phyloP scores from a whole-genome alignment of 768 basidiomycete genomes.

The Cantharellus cinnabarinus region DNA sequence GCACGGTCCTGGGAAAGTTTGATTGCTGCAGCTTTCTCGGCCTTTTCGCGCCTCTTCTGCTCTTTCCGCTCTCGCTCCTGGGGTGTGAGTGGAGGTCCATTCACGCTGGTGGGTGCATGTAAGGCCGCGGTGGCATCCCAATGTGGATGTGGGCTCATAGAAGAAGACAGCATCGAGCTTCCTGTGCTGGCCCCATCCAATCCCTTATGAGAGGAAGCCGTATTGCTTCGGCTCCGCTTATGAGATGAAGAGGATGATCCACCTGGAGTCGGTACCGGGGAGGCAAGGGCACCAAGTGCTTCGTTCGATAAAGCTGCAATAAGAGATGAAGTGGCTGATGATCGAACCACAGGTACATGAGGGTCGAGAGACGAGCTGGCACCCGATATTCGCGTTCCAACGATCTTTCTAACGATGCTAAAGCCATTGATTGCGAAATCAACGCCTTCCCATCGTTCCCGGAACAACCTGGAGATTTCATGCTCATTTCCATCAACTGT shows the following conservation, averaged over 20 bases:
- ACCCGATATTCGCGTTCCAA: no score
- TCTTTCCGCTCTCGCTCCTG: neutral
- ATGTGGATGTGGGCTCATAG: neutral
- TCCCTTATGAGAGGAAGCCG: neutral
- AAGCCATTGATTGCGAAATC: neutral
- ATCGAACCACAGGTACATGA: neutral
- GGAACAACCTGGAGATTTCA: neutral
- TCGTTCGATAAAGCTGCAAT: neutral
- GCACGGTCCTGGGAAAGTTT: neutral
- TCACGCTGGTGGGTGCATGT: neutral
- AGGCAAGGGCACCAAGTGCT: neutral
- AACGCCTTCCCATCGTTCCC: neutral
- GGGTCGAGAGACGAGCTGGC: neutral
- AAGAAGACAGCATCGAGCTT: neutral
- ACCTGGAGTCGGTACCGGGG: neutral
- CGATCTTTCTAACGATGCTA: neutral
- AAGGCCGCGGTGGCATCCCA: neutral
- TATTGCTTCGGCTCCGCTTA: neutral
- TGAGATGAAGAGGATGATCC: neutral
- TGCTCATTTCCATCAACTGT: neutral
- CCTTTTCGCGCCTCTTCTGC: neutral
- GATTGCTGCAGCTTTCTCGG: neutral
- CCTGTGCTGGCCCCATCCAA: no score
- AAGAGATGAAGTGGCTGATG: neutral
- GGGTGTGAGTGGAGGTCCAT: neutral